These are phyloP conservation scores for Annulohypoxylon maeteangense DNA, from an alignment of 495 filamentous ascomycete species.

Conservation along the genomic window DNA sequence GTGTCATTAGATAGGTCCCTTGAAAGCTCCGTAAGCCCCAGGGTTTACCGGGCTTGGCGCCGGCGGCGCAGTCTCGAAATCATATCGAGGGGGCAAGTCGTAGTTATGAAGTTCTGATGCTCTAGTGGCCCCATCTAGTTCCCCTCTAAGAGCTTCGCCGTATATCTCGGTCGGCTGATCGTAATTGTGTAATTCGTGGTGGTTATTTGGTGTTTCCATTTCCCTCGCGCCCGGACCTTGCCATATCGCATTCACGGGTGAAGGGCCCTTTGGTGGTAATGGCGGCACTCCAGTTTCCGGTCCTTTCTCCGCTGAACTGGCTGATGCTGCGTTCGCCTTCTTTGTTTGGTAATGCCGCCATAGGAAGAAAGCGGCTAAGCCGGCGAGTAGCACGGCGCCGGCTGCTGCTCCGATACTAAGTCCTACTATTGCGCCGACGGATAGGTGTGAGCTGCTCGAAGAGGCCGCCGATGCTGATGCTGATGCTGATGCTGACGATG, in stretches of 20 bases:
- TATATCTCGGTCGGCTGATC: constrained; percentile 25
- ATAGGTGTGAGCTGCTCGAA: constrained; percentile 10
- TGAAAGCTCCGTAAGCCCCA: constrained; percentile 28
- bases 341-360: constrained; percentile 21
- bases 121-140: constrained; percentile 16
- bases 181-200: constrained; percentile 26
- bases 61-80: not conserved
- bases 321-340: not conserved
- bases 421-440: constrained; percentile 30
- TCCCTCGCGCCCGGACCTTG: constrained; percentile 31
- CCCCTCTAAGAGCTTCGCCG: constrained; percentile 20
- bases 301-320: constrained; percentile 4
- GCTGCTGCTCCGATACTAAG: constrained; percentile 30
- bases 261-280: not conserved
- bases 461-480: constrained; percentile 14
- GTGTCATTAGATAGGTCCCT: constrained; percentile 26
- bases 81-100: constrained; percentile 31
- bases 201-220: constrained; percentile 19
- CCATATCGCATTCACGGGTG: constrained; percentile 20
- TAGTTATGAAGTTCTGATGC: constrained; percentile 25
- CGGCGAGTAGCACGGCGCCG: constrained; percentile 18
- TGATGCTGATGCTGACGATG: not conserved
- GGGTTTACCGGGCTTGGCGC: not conserved
- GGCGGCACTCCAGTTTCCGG: not conserved
- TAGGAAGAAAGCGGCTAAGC: constrained; percentile 9